These are phyloP conservation scores for Phaffomyces antillensis DNA, from an alignment of 805 yeast genomes.

Conservation along the genomic window DNA sequence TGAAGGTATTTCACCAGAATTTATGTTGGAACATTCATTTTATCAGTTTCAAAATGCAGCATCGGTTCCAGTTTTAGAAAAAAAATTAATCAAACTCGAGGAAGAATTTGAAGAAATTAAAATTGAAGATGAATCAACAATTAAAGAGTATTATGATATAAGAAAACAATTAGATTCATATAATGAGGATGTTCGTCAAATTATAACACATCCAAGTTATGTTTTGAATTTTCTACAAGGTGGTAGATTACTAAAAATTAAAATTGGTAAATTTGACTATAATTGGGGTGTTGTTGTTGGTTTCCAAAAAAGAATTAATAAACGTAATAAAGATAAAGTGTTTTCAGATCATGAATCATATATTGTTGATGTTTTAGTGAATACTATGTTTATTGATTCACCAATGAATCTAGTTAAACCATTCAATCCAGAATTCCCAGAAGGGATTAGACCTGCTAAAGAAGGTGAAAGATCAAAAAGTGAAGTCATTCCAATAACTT, in stretches of 20 bases:
- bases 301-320: slow-evolving; percentile 62
- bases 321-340: slow-evolving; percentile 47
- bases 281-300: slow-evolving; percentile 96
- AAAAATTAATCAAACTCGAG: slow-evolving; percentile 48
- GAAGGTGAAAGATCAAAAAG: slow-evolving; percentile 65
- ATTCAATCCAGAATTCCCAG: slow-evolving; percentile 71
- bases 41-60: slow-evolving; percentile 92
- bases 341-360: slow-evolving; percentile 86
- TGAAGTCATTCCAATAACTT: slow-evolving; percentile 79
- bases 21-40: slow-evolving; percentile 90
- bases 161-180: slow-evolving; percentile 65
- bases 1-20: slow-evolving; percentile 97
- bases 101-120: slow-evolving; percentile 39
- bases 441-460: slow-evolving; percentile 80
- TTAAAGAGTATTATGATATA: slow-evolving; percentile 79
- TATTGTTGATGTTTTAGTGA: slow-evolving; percentile 77
- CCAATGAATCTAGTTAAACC: slow-evolving; percentile 79
- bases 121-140: slow-evolving; percentile 66
- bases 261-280: slow-evolving; percentile 55
- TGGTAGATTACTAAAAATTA: slow-evolving; percentile 76
- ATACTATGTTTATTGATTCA: slow-evolving; percentile 70
- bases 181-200: slow-evolving; percentile 67
- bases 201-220: slow-evolving; percentile 88
- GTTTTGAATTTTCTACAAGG: slow-evolving; percentile 77
- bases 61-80: slow-evolving; percentile 80